Conservation (phyloP, 2,329 filamentous ascomycete species). For the Ophiognomonia clavigignenti-juglandacearum region DNA sequence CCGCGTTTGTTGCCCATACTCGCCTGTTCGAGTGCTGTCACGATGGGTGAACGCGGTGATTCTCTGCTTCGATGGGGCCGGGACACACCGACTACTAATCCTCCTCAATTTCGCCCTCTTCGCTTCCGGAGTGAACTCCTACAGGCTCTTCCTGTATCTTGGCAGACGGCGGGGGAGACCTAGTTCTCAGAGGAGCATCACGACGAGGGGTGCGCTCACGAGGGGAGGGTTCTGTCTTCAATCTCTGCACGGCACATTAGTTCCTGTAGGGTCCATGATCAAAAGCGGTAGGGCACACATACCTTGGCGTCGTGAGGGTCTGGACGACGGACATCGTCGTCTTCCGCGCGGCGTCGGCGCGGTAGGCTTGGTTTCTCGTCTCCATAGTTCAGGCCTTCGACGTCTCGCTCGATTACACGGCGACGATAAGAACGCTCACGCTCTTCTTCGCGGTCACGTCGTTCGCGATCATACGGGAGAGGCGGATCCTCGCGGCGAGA, state of each 20-base stretch:
- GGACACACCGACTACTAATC: constrained; percentile 35
- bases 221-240: constrained; percentile 51
- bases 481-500: constrained; percentile 56
- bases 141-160: constrained; percentile 54
- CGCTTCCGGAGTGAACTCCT: constrained; percentile 77
- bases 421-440: constrained; percentile 84
- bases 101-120: constrained; percentile 98
- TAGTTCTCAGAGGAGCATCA: constrained; percentile 53
- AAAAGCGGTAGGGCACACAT: constrained; percentile 19
- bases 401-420: constrained; percentile 64
- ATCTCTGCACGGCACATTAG: constrained; percentile 41
- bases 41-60: no score
- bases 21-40: no score
- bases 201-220: constrained; percentile 58
- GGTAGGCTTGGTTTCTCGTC: constrained; percentile 63
- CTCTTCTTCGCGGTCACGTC: constrained; percentile 83
- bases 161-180: constrained; percentile 36
- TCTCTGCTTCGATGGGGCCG: constrained; percentile 14
- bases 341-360: constrained; percentile 73
- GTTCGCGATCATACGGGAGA: constrained; percentile 76
- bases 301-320: constrained; percentile 66
- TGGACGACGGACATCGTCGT: constrained; percentile 61
- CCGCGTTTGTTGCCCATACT: no score
- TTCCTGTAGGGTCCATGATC: neutral
- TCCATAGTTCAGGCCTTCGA: constrained; percentile 89